These are phyloP conservation scores for Aciculosporium take DNA, from an alignment of 2,329 filamentous ascomycete species.

Conservation along the genomic window DNA sequence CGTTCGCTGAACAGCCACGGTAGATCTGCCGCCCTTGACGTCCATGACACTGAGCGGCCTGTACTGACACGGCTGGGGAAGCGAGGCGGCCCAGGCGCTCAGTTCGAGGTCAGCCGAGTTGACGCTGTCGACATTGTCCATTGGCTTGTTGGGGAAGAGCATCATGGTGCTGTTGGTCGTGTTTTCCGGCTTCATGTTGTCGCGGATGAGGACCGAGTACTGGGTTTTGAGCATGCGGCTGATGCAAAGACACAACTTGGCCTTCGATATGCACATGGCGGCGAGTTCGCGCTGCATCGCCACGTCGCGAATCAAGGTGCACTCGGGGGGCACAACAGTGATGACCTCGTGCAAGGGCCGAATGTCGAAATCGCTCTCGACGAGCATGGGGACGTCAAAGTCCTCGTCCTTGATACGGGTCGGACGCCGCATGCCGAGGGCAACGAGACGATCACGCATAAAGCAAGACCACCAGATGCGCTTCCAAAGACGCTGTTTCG, in stretches of 20 bases:
- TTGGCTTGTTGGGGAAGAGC: slow-evolving; percentile 76
- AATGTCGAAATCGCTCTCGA: slow-evolving; percentile 72
- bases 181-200: slow-evolving; percentile 62
- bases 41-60: slow-evolving; percentile 39
- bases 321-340: slow-evolving; percentile 53
- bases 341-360: slow-evolving; percentile 52
- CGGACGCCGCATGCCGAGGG: slow-evolving; percentile 82
- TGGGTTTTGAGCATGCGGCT: slow-evolving; percentile 81
- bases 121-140: slow-evolving; percentile 70
- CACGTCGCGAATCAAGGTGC: slow-evolving; percentile 54
- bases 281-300: slow-evolving; percentile 66
- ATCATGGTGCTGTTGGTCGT: slow-evolving; percentile 72
- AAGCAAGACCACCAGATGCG: slow-evolving; percentile 97
- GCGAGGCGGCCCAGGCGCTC: slow-evolving; percentile 57
- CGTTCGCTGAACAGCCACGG: slow-evolving; percentile 59
- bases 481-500: slow-evolving; percentile 77
- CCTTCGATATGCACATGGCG: slow-evolving; percentile 81
- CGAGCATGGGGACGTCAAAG: slow-evolving; percentile 85
- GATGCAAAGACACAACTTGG: slow-evolving; percentile 77
- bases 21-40: slow-evolving; percentile 44
- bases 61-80: slow-evolving; percentile 61
- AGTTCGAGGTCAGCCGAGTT: slow-evolving; percentile 67
- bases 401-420: slow-evolving; percentile 88
- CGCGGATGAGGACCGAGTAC: slow-evolving; percentile 79
- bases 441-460: slow-evolving; percentile 85